Evolutionary conservation across 164 flowering plant genomes (phyloP), one percentile per base, ranked within the genome.

Genomic region (Vitis labrusca): DNA sequence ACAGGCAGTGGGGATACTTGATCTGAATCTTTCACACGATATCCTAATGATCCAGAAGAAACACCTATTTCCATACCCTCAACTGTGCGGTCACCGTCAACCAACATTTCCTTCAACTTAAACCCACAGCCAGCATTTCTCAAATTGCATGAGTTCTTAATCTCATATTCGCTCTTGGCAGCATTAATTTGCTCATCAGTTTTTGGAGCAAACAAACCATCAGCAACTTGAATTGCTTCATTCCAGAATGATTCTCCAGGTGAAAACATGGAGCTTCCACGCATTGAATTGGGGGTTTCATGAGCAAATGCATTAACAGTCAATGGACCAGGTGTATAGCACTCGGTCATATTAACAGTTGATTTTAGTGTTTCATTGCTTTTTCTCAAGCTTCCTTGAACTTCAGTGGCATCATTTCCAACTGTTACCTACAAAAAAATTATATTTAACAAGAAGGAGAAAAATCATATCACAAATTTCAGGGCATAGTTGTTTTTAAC

Each of bases 171-270:
- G 60, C 50, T 62, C 67, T 74, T 72, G 15, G 32, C 23, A 65
- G 61, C 32, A 74, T 57, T 50, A 61, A 49, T 32, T 52, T 74
- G 74, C 71, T 72, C 76, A 3, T 27, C 71, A 65, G 57, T 72
- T 53, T 75, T 63, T 57, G 84, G 85, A 68, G 56, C 77, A 78
- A 76, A 72, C 62, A 90, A 69, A 64, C 91, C 93, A 85, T 95
- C 98, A 50, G 84, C 98, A 65, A 95, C 76, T 82, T 84, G 81
- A 58, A 95, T 86, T 68, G 97, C 99, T 81, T 95, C 99, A 67
- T 85, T 80, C 98, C 99, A 95, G 59, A 95, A 95, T 67, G 84
- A 84, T 73, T 95, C 99, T 73, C 99, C 99, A 59, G 98, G 99
- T 72, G 99, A 95, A 83, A 90, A 84, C 12, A 85, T 72, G 53